Conservation (phyloP, 768 basidiomycete species). For the Boletus barrowsii region DNA sequence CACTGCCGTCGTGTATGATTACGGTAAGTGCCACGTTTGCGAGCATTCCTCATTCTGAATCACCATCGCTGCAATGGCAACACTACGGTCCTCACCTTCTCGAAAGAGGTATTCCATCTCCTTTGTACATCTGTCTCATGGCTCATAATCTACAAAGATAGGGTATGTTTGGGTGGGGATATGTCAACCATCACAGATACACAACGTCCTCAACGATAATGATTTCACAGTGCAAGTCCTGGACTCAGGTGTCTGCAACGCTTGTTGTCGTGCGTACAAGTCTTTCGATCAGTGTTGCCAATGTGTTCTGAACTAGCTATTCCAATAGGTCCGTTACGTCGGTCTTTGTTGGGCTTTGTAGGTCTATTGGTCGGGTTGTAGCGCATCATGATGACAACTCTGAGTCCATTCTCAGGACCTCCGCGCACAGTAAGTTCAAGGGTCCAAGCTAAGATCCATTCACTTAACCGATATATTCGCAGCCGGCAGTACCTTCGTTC, state of each 20-base stretch:
- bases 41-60: no score
- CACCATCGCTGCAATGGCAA: neutral
- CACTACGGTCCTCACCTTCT: neutral
- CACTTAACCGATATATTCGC: neutral
- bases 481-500: neutral
- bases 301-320: neutral
- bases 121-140: neutral
- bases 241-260: neutral
- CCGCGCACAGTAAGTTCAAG: neutral
- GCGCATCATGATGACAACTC: neutral
- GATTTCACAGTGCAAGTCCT: neutral
- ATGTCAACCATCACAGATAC: neutral
- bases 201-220: neutral
- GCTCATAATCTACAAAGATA: neutral
- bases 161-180: neutral
- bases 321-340: neutral
- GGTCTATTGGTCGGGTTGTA: neutral
- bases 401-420: neutral
- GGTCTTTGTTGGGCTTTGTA: neutral
- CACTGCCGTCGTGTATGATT: neutral
- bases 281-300: neutral
- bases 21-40: neutral
- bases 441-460: neutral
- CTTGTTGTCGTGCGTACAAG: neutral
- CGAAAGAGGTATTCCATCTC: neutral